A percentile compares a stretch with the other conserved stretches of the same genome.
phyloP scores from a whole-genome alignment of 306 rosid species.

The Vigna angularis region DNA sequence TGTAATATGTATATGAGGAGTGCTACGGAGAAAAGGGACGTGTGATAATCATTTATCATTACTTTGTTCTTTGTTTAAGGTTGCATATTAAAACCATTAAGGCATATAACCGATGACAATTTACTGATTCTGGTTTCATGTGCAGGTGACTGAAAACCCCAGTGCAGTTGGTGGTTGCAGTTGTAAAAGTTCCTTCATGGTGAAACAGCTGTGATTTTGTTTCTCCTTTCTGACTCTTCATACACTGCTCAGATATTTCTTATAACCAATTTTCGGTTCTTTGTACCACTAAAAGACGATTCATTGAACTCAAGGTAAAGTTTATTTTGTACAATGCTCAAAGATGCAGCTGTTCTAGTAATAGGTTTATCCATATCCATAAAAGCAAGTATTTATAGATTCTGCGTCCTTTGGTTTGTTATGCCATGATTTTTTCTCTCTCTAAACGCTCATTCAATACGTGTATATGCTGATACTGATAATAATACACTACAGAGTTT shows the following conservation, averaged over 20 bases:
- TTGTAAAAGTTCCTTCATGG: slow-evolving; percentile 27
- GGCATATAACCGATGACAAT: neutral
- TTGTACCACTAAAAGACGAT: neutral
- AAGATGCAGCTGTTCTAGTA: neutral
- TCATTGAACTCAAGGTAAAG: neutral
- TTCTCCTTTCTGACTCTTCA: neutral
- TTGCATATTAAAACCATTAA: neutral
- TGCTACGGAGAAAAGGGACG: neutral
- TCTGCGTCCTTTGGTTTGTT: too few relatives aligned
- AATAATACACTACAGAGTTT: too few relatives aligned
- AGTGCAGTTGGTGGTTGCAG: slow-evolving; percentile 28
- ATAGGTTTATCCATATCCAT: neutral
- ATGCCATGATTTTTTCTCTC: too few relatives aligned
- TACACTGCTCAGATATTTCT: neutral
- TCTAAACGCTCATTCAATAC: too few relatives aligned
- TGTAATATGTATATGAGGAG: neutral
- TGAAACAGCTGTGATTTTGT: slow-evolving; percentile 5
- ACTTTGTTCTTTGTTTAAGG: neutral
- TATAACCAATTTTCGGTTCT: neutral
- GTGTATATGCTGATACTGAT: too few relatives aligned
- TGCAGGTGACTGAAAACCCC: slow-evolving; percentile 24
- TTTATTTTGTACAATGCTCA: neutral
- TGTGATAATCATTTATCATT: neutral
- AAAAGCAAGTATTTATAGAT: too few relatives aligned
- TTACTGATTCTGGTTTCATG: neutral